phyloP scores from a whole-genome alignment of 2,329 filamentous ascomycete species.

The Colletotrichum sp. region DNA sequence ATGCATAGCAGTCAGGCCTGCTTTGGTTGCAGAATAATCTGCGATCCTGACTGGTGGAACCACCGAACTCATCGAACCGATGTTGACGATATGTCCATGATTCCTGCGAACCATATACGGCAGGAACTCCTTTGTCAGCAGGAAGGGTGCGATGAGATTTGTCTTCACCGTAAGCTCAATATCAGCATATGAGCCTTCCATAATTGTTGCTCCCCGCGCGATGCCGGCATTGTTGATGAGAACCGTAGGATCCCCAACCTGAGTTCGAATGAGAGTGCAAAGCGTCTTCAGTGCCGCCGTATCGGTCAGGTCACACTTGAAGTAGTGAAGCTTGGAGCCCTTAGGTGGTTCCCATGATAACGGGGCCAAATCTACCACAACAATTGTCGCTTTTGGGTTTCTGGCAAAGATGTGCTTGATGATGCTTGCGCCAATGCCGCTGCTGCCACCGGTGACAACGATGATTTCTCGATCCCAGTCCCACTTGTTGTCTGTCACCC shows the following conservation, averaged over 20 bases:
- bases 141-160: slow-evolving; percentile 66
- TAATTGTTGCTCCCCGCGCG: slow-evolving; percentile 28
- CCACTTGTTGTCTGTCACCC: slow-evolving; percentile 28
- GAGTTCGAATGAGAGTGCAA: slow-evolving; percentile 30
- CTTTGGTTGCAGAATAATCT: slow-evolving; percentile 65
- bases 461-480: slow-evolving; percentile 46
- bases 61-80: slow-evolving; percentile 63
- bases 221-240: slow-evolving; percentile 41
- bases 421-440: slow-evolving; percentile 45
- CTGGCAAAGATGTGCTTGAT: slow-evolving; percentile 31
- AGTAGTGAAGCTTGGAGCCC: slow-evolving; percentile 30
- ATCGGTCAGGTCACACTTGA: slow-evolving; percentile 43
- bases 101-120: slow-evolving; percentile 61
- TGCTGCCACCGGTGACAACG: slow-evolving; percentile 47
- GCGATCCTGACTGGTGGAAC: slow-evolving; percentile 58
- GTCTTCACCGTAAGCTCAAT: slow-evolving; percentile 33
- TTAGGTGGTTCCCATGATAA: slow-evolving; percentile 30
- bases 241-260: slow-evolving; percentile 42
- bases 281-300: slow-evolving; percentile 29
- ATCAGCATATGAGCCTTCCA: slow-evolving; percentile 32
- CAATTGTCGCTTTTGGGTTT: slow-evolving; percentile 30
- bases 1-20: slow-evolving; percentile 32
- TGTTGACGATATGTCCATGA: slow-evolving; percentile 69
- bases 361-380: slow-evolving; percentile 38
- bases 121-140: slow-evolving; percentile 61